Conservation (phyloP, 192 early-diverging fungal species). For the Backusella macrospora region DNA sequence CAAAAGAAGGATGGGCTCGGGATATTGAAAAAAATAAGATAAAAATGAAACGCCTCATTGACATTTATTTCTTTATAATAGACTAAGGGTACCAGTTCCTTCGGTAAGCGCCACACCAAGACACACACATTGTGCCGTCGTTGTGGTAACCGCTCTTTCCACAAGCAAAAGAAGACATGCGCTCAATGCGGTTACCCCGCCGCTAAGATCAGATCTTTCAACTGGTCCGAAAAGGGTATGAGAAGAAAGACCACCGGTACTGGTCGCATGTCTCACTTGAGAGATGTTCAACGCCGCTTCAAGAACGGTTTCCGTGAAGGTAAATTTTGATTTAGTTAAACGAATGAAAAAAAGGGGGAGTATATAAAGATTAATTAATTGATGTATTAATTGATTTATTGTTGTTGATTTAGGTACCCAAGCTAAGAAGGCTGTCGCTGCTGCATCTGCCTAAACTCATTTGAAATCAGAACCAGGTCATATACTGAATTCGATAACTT, state of each 20-base stretch:
- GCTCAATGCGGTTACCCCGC: slow-evolving; percentile 98
- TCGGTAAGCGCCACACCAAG: slow-evolving; percentile 99
- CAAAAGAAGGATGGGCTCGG: not conserved
- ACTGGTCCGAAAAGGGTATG: slow-evolving; percentile 96
- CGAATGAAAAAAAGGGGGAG: not conserved
- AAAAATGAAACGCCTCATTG: no score
- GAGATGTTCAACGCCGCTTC: slow-evolving; percentile 88
- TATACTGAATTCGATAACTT: not conserved
- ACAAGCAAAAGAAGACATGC: slow-evolving; percentile 99
- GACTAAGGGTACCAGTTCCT: slow-evolving; percentile 98
- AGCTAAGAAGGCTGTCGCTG: slow-evolving; percentile 21
- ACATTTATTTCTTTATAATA: slow-evolving; percentile 31
- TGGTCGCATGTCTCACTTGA: slow-evolving; percentile 97
- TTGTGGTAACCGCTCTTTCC: slow-evolving; percentile 97
- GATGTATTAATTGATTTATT: not conserved
- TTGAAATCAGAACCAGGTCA: slow-evolving; percentile 5
- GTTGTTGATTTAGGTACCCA: slow-evolving; percentile 20
- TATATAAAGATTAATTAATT: not conserved
- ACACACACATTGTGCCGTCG: slow-evolving; percentile 98
- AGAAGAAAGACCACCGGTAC: slow-evolving; percentile 99
- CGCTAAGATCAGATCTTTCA: slow-evolving; percentile 96
- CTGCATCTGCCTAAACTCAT: slow-evolving; percentile 27
- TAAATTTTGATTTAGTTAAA: slow-evolving; percentile 19
- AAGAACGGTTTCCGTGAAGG: slow-evolving; percentile 99
- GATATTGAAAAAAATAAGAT: not conserved